phyloP scores from a whole-genome alignment of 108 stramenopile species.

The Cyclotella atomus region DNA sequence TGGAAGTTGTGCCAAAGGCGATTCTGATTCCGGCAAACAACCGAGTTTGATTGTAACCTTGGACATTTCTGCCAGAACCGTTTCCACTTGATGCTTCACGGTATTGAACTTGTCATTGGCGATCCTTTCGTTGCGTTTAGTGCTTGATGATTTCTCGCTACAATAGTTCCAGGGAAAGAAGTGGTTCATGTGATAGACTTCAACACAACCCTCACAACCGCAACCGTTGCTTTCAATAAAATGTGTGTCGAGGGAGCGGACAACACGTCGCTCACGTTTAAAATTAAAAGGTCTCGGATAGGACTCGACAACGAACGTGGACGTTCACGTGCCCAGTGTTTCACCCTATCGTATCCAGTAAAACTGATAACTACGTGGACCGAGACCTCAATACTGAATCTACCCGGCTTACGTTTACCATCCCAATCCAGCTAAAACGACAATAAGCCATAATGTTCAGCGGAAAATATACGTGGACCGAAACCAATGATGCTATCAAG shows the following conservation, averaged over 20 bases:
- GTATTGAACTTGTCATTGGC: not conserved
- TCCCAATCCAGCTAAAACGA: not conserved
- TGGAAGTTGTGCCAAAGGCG: not conserved
- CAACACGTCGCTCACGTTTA: not conserved
- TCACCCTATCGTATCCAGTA: not conserved
- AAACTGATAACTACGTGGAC: not conserved
- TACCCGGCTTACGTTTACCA: not conserved
- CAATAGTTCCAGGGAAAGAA: not conserved
- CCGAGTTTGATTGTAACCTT: slow-evolving; percentile 8
- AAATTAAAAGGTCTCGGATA: not conserved
- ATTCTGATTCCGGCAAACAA: not conserved
- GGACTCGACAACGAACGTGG: not conserved
- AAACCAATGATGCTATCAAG: slow-evolving; percentile 19
- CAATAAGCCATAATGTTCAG: slow-evolving; percentile 27
- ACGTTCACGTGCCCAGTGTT: too few species aligned
- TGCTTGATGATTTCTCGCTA: not conserved
- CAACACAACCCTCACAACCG: too few species aligned
- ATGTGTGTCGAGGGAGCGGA: not conserved
- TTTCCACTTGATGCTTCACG: not conserved
- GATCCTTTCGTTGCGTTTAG: not conserved
- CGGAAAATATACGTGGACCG: slow-evolving; percentile 43
- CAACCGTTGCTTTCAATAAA: too few species aligned
- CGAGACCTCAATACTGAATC: not conserved
- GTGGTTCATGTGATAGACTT: not conserved
- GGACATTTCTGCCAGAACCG: not conserved